These are phyloP conservation scores for Cymodocea nodosa DNA, from an alignment of 116 monocot species.

Conservation along the genomic window DNA sequence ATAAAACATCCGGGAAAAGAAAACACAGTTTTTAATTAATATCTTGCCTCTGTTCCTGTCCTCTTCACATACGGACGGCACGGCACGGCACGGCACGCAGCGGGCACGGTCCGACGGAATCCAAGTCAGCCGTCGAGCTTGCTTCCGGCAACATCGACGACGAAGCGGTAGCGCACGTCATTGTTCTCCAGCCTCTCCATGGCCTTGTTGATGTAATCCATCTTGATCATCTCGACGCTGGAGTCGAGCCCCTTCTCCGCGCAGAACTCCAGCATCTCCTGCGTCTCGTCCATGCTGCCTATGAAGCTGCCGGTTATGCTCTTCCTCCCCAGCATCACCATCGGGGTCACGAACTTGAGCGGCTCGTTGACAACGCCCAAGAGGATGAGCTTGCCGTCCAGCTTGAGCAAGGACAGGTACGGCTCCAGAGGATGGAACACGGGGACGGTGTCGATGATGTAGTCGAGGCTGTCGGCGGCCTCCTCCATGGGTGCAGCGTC, in stretches of 20 bases:
- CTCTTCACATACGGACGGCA: too few relatives aligned
- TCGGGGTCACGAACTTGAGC: conserved; percentile 48
- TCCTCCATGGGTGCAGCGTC: conserved; percentile 35
- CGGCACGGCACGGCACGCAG: too few relatives aligned
- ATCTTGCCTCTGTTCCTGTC: too few relatives aligned
- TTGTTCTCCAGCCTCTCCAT: conserved; percentile 67
- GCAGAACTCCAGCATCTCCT: conserved; percentile 75
- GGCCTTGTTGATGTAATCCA: conserved; percentile 75
- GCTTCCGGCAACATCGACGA: conserved; percentile 80
- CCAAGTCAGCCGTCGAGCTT: conserved; percentile 4
- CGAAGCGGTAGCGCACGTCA: conserved; percentile 92
- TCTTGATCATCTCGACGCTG: conserved; percentile 63
- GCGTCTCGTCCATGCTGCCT: conserved; percentile 76
- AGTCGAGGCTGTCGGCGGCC: conserved; percentile 45
- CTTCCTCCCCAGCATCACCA: conserved; percentile 67
- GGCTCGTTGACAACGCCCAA: conserved; percentile 68
- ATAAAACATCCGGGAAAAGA: too few relatives aligned
- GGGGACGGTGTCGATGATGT: conserved; percentile 84
- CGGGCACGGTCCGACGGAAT: too few relatives aligned
- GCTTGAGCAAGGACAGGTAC: conserved; percentile 52
- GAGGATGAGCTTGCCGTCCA: conserved; percentile 54
- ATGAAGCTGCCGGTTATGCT: conserved; percentile 72
- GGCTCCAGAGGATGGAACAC: conserved; percentile 67
- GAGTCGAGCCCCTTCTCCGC: conserved; percentile 49
- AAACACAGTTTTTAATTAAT: too few relatives aligned